Conservation (phyloP, 2,329 filamentous ascomycete genomes). For the Leptographium galeiforme region DNA sequence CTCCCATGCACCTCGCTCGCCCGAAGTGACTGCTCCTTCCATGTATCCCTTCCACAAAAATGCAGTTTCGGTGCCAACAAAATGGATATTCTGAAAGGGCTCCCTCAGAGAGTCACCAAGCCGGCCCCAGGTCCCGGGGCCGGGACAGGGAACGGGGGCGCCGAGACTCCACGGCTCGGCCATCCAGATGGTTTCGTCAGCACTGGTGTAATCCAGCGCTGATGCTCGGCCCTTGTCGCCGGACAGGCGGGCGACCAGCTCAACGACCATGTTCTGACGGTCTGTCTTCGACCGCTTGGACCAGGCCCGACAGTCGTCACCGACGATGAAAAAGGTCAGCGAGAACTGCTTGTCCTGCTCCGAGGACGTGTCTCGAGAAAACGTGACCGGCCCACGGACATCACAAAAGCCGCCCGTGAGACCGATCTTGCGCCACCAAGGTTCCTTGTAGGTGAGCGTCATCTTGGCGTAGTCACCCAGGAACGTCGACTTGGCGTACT, state of each 20-base stretch:
- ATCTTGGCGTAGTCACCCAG: slow-evolving; percentile 39
- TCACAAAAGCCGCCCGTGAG: background rate
- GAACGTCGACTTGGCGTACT: slow-evolving; percentile 19
- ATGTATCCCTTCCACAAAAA: slow-evolving; percentile 42
- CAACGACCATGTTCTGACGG: background rate
- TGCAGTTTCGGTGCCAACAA: slow-evolving; percentile 39
- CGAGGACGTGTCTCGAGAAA: background rate
- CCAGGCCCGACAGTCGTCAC: background rate
- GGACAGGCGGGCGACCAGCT: background rate
- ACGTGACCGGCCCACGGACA: background rate
- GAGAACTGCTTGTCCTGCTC: background rate
- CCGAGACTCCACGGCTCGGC: slow-evolving; percentile 1
- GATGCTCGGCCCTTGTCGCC: background rate
- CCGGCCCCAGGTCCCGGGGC: background rate
- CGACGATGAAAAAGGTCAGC: background rate
- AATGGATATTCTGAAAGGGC: slow-evolving; percentile 22
- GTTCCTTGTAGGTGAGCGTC: slow-evolving; percentile 26
- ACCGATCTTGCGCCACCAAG: slow-evolving; percentile 23
- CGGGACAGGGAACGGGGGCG: background rate
- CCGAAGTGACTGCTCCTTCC: slow-evolving; percentile 39
- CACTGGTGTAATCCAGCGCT: background rate
- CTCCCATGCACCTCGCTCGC: slow-evolving; percentile 32
- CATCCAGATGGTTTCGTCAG: background rate
- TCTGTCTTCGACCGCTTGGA: background rate
- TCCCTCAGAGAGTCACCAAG: slow-evolving; percentile 16